These are phyloP conservation scores for Ilex asprella DNA, from an alignment of 257 asterid genomes.

Conservation along the genomic window DNA sequence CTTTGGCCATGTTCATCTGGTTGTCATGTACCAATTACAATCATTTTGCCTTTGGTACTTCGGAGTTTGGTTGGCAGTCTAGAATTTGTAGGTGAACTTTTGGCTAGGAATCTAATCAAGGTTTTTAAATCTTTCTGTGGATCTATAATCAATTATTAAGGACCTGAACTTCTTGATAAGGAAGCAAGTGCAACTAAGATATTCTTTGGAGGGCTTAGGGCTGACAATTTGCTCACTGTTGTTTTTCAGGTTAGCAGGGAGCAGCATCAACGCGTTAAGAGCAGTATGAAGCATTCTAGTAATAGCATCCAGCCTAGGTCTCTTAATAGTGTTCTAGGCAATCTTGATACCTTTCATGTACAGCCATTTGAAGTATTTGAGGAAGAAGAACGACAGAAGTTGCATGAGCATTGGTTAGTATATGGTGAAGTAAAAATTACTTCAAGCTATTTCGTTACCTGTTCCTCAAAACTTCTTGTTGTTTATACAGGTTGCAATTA, in stretches of 20 bases:
- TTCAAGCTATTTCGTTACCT: slow-evolving; percentile 11
- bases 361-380: slow-evolving; percentile 89
- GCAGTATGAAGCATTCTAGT: slow-evolving; percentile 64
- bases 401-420: slow-evolving; percentile 76
- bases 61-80: too few species aligned
- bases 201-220: too few species aligned
- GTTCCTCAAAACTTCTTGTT: slow-evolving; percentile 1
- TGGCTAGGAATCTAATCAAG: too few species aligned
- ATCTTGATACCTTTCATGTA: slow-evolving; percentile 54
- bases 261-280: slow-evolving; percentile 78
- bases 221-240: too few species aligned
- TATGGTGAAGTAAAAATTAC: slow-evolving; percentile 15
- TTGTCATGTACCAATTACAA: too few species aligned
- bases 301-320: slow-evolving; percentile 66
- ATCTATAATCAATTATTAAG: too few species aligned
- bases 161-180: too few species aligned
- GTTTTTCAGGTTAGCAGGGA: slow-evolving; percentile 57
- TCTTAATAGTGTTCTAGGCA: slow-evolving; percentile 74
- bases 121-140: too few species aligned
- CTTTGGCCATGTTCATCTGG: too few species aligned
- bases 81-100: too few species aligned
- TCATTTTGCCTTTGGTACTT: too few species aligned
- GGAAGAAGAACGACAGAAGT: slow-evolving; percentile 86
- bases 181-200: too few species aligned
- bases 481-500: slow-evolving; percentile 59